Evolutionary conservation across 495 filamentous ascomycete genomes (phyloP), one percentile per base, ranked within the genome.

Genomic region (Parathielavia appendiculata): DNA sequence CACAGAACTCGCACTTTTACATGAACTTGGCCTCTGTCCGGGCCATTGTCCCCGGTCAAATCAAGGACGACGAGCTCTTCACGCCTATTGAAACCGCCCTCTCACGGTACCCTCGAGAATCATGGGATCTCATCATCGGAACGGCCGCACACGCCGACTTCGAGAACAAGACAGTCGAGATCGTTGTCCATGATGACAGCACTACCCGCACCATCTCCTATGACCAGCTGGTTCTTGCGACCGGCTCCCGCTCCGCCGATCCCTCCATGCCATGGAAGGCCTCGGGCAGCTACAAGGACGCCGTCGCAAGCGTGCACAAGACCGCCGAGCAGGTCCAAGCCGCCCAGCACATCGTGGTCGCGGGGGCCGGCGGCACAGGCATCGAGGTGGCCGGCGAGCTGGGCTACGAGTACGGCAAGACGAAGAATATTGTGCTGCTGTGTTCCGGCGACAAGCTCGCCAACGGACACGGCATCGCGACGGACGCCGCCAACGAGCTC

Each of bases 211-310:
- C 66, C 59, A 40, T 67, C 58, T 16, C 62, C 5, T 97, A 96
- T 70, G 91, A 97, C 69, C 81, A 92, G 48, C 86, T 96, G 0
- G 85, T 97, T 23, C 81, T 97, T 9, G 91, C 92, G 20, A 97
- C 92, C 1, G 92, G 92, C 51, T 93, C 92, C 20, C 88, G 95
- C 72, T 89, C 89, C 38, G 75, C 67, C 32, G 51, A 63, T 23
- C 43, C 20, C 32, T 17, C 55, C 11, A 60, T 73, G 41, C 76
- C 76, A 7, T 79, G 76, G 76, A 79, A 79, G 63, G 69, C 69
- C 51, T 44, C 56, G 26, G 68, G 67, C 61, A 69, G 64, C 39
- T 72, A 76, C 60, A 73, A 76, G 51, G 65, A 74, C 30, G 50
- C 60, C 12, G 2, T 68, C 11, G 63, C 54, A 10, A 50, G 63